Evolutionary conservation across 1,284 basidiomycete genomes (phyloP).

Genomic region (Melanopsichium pennsylvanicum): DNA sequence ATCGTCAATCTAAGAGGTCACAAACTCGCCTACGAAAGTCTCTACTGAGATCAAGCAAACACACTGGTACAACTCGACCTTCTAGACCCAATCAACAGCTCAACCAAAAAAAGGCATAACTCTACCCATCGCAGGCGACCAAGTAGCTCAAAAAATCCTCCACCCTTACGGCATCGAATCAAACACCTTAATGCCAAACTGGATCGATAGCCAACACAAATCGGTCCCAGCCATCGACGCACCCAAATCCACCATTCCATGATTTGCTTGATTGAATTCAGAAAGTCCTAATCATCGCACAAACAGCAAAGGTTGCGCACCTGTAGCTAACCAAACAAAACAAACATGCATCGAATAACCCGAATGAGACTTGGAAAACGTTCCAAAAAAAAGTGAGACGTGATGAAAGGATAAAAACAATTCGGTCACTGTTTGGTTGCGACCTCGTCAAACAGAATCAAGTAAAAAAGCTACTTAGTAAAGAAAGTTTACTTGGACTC

Average conservation of each 20-base stretch:
- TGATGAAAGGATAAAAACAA: no score
- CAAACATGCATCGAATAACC: no score
- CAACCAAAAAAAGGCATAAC: not conserved
- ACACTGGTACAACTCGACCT: slow-evolving; percentile 21
- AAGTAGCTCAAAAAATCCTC: slow-evolving; percentile 33
- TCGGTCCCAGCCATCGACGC: not conserved
- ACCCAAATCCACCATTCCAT: no score
- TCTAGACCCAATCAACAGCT: slow-evolving; percentile 16
- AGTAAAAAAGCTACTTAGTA: no score
- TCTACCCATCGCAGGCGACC: slow-evolving; percentile 24
- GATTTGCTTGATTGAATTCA: no score
- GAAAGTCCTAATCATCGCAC: no score
- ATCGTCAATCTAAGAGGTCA: slow-evolving; percentile 38
- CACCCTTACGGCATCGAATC: slow-evolving; percentile 28
- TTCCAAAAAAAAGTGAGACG: no score
- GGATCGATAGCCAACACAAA: slow-evolving; percentile 27
- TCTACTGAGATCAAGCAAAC: slow-evolving; percentile 41
- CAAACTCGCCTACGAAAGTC: slow-evolving; percentile 33
- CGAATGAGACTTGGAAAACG: no score
- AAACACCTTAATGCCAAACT: slow-evolving; percentile 36
- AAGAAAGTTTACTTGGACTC: slow-evolving; percentile 29
- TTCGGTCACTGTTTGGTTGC: no score
- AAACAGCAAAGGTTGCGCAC: no score
- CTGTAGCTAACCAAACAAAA: no score
- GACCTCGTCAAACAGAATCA: no score